Evolutionary conservation across 108 stramenopile genomes (phyloP).

Genomic region (Cyclotella sp.): DNA sequence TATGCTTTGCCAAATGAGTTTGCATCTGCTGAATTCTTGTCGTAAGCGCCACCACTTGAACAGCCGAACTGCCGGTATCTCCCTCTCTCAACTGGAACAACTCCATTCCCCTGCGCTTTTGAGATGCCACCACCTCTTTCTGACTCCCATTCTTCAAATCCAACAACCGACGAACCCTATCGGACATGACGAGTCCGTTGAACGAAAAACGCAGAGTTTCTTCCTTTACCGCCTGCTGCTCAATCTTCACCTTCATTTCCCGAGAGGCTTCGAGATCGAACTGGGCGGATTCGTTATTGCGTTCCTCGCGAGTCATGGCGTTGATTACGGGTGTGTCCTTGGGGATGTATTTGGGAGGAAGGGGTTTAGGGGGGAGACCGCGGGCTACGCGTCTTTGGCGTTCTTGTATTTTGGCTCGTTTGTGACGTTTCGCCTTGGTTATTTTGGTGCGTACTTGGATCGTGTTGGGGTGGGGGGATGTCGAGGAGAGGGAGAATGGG

Average conservation of each 20-base stretch:
- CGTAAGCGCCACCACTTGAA: conserved; percentile 79
- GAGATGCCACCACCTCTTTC: conserved; percentile 76
- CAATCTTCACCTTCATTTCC: conserved; percentile 70
- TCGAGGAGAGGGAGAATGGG: background rate
- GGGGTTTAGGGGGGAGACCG: conserved; percentile 52
- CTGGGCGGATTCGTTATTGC: conserved; percentile 58
- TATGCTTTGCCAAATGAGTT: conserved; percentile 80
- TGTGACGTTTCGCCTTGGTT: conserved; percentile 45
- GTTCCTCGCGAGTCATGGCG: conserved; percentile 69
- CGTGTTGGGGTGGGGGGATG: conserved; percentile 1
- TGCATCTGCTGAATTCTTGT: conserved; percentile 91
- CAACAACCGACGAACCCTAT: conserved; percentile 75
- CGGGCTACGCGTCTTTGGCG: conserved; percentile 45
- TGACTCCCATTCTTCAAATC: conserved; percentile 83
- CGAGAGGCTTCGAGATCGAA: conserved; percentile 59
- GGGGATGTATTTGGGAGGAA: conserved; percentile 72
- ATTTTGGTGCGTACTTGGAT: conserved; percentile 30
- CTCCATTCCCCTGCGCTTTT: conserved; percentile 86
- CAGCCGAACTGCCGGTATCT: conserved; percentile 69
- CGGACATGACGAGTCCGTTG: conserved; percentile 63
- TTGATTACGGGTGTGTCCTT: conserved; percentile 71
- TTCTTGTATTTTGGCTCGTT: conserved; percentile 48
- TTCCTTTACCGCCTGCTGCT: conserved; percentile 40
- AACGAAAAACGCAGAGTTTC: conserved; percentile 50
- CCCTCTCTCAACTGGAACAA: conserved; percentile 88